Percentiles rank a stretch among this genome's conserved stretches.
Conservation (phyloP, 2,329 filamentous ascomycete genomes). For the Dactylellina haptotyla region DNA sequence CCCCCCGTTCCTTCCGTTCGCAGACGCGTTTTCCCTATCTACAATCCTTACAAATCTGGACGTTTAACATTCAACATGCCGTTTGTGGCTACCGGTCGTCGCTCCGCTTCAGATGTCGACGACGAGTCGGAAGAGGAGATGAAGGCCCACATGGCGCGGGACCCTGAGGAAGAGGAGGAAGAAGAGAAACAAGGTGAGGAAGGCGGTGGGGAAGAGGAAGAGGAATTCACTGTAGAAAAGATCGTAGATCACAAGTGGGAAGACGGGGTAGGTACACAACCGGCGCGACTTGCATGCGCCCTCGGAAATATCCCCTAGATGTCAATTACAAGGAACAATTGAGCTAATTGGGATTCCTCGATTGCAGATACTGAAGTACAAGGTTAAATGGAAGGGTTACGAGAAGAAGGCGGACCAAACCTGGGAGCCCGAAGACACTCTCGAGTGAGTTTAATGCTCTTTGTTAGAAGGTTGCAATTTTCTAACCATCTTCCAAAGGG, state of each 20-base stretch:
- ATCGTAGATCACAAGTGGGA: slow-evolving; percentile 39
- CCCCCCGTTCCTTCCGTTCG: neutral
- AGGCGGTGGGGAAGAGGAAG: slow-evolving; percentile 9
- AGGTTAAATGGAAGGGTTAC: slow-evolving; percentile 83
- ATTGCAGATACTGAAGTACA: slow-evolving; percentile 44
- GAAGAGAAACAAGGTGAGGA: slow-evolving; percentile 10
- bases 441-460: slow-evolving; percentile 61
- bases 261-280: slow-evolving; percentile 29
- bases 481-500: slow-evolving; percentile 22
- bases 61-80: slow-evolving; percentile 22
- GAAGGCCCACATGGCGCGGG: slow-evolving; percentile 15
- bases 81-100: slow-evolving; percentile 25
- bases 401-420: slow-evolving; percentile 76
- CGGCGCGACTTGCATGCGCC: neutral
- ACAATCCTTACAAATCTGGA: neutral
- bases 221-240: slow-evolving; percentile 33
- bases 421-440: slow-evolving; percentile 78
- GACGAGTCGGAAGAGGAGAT: slow-evolving; percentile 46
- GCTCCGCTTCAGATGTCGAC: slow-evolving; percentile 27
- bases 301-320: neutral
- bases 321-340: no score
- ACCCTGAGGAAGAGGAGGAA: slow-evolving; percentile 22
- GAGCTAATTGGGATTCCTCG: neutral
- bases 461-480: neutral
- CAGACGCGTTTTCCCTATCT: slow-evolving; percentile 31